Base-by-base conservation (phyloP, 164 flowering plant genomes). In the Annona cherimola region DNA sequence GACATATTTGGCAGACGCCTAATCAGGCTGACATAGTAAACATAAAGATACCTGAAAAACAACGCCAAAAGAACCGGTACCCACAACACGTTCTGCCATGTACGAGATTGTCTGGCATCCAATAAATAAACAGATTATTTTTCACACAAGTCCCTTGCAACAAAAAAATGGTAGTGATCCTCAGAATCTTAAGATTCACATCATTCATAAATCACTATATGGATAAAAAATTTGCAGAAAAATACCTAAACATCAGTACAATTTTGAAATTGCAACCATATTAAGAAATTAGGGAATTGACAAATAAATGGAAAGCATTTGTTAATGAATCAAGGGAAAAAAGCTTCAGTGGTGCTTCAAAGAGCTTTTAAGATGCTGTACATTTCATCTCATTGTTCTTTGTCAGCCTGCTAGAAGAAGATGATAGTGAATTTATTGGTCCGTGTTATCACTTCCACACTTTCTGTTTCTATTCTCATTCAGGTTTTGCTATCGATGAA, bases 11-110 rank as follows among this genome's bases (percentile, higher is more conserved):
- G 40, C 69, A 2, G 54, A 5, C 44, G 41, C 69, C 45, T 68
- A 6, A 8, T 68, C 42, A n/a, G 41, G 70, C 60, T 26, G 61
- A 68, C 26, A 19, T 12, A 43, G 4, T 19, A 18, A 66, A 35
- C 5, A 5, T 4, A 35, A 26, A 20, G n/a, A n/a, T 80, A 94
- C 99, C 98, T 96, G 96, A 80, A 86, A 96, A 45, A 96, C 99
- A 70, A 93, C 95, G 66, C 99, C 99, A 84, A 96, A 96, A n/a
- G 99, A 96, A 81, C 99, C 99, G 79, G 93, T 91, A 54, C 99
- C 99, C 68, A 93, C 99, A 64, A 93, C 95, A 73, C 96, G 95
- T 80, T 96, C 99, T 54, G 96, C 98, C 93, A 90, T 89, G 81
- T 88, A 96, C 5, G 99, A 91, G 75, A 93, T 74, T 61, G 91